Base-by-base conservation (phyloP, 495 filamentous ascomycete species). In the Extremus antarcticus region DNA sequence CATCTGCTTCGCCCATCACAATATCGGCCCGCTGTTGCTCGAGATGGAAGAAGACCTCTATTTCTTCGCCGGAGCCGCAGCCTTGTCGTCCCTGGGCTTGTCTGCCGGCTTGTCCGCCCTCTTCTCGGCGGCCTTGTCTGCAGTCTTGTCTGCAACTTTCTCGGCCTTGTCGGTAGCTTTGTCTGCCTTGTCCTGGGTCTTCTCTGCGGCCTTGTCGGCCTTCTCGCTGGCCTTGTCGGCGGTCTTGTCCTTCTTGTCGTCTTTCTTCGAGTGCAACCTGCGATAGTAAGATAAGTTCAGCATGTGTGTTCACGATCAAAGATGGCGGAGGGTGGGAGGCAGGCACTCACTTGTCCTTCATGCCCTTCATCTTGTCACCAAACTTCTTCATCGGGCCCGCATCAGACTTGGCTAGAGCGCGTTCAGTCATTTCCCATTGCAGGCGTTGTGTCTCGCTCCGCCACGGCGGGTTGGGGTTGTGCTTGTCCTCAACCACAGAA, bases 381-480 rank as follows among this genome's bases (percentile, higher is more conserved):
- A n/a, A 45, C 15, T 45, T n/a, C 41, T 45, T 45, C 16, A 7
- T 7, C 41, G 41, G 15, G 16, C 41, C n/a, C 8, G 15, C 41
- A n/a, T 45, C 41, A n/a, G 4, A 9, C 19, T 45, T 25, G 25
- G 19, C 47, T 50, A 50, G 21, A 17, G 47, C 47, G n/a, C 24
- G 47, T 50, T 50, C 23, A 50, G 47, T 50, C 23, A 29, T 50
- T 23, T 50, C 47, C 47, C 47, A 50, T 23, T 50, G 47, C 47
- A 50, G 23, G 25, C 47, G 25, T 16, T 50, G 15, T 25, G 47
- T 38, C 47, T 50, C 47, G 47, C 20, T 47, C 7, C 45, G 45
- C 45, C 45, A 47, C 1, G 1, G 11, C 2, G 9, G 13, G 20
- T 1, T 47, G 45, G 19, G 19, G 20, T 19, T 11, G 11, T 19